phyloP scores from a whole-genome alignment of 129 eudicot species.

The Gnaphalium uliginosum region DNA sequence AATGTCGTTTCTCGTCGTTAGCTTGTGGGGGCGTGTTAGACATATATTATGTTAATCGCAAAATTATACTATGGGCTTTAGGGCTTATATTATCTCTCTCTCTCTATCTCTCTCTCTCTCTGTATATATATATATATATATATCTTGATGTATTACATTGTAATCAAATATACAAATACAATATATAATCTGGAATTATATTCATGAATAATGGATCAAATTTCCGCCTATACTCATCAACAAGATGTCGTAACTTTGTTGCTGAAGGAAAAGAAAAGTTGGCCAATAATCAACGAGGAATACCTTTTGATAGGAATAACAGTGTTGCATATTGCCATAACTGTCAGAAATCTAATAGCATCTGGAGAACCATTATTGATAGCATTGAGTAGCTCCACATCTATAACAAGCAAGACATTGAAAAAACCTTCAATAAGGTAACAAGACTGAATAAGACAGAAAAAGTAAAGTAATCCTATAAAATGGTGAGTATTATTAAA shows the following conservation, averaged over 20 bases:
- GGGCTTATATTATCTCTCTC: no score
- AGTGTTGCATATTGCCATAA: slow-evolving; percentile 95
- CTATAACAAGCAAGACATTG: slow-evolving; percentile 46
- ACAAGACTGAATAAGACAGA: slow-evolving; percentile 13
- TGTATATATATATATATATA: no score
- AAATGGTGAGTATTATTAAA: slow-evolving; percentile 1
- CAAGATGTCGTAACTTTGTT: neutral
- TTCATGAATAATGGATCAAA: neutral
- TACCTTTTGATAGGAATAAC: slow-evolving; percentile 90
- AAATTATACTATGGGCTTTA: no score
- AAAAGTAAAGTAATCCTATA: slow-evolving; percentile 8
- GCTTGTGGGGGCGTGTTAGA: no score
- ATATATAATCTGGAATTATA: no score
- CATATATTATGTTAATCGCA: no score
- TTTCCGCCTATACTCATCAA: neutral
- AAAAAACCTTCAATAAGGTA: neutral
- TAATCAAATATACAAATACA: no score
- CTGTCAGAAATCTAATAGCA: slow-evolving; percentile 72
- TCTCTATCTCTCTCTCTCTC: no score
- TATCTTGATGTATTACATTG: no score
- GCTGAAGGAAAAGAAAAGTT: neutral
- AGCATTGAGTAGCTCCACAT: slow-evolving; percentile 71
- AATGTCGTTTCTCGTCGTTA: no score
- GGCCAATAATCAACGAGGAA: slow-evolving; percentile 4
- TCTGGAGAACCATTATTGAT: slow-evolving; percentile 66